phyloP scores from a whole-genome alignment of 1,284 basidiomycete species.

The Anthracocystis setariae region DNA sequence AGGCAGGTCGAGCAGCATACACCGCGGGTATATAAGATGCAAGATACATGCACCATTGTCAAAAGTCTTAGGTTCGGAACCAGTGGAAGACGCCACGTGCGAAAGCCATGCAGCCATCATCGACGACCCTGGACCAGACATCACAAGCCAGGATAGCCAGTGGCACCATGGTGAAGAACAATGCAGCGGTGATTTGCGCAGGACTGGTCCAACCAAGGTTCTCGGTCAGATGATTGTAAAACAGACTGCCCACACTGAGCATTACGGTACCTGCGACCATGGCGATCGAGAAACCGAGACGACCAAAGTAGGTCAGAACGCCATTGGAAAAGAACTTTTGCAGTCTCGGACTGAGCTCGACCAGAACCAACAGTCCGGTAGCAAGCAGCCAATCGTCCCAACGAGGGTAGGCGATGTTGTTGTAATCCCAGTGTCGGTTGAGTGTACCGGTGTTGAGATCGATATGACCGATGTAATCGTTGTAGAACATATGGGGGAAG shows the following conservation, averaged over 20 bases:
- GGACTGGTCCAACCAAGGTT: constrained; percentile 32
- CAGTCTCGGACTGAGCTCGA: constrained; percentile 45
- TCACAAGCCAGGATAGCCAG: constrained; percentile 47
- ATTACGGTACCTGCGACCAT: constrained; percentile 52
- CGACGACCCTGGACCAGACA: constrained; percentile 45
- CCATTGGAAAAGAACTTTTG: constrained; percentile 36
- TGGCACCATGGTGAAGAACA: constrained; percentile 54
- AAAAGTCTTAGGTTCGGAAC: constrained; percentile 19
- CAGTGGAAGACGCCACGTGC: constrained; percentile 49
- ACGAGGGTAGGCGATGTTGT: constrained; percentile 49
- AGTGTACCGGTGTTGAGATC: constrained; percentile 50
- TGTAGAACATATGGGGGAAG: constrained; percentile 27
- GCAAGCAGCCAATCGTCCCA: constrained; percentile 56
- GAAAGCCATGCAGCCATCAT: constrained; percentile 40
- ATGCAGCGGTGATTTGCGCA: constrained; percentile 38
- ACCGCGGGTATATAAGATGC: constrained; percentile 15
- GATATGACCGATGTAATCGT: constrained; percentile 51
- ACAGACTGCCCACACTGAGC: constrained; percentile 49
- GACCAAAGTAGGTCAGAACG: constrained; percentile 45
- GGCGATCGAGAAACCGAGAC: constrained; percentile 52
- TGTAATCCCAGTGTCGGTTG: constrained; percentile 42
- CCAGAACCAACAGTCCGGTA: constrained; percentile 46
- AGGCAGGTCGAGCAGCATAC: neutral
- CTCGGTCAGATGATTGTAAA: constrained; percentile 40
- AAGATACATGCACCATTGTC: neutral